Percentiles rank a stretch among this genome's conserved stretches.
Conservation (phyloP, 371 early-diverging fungal genomes). For the Apophysomyces trapeziformis region DNA sequence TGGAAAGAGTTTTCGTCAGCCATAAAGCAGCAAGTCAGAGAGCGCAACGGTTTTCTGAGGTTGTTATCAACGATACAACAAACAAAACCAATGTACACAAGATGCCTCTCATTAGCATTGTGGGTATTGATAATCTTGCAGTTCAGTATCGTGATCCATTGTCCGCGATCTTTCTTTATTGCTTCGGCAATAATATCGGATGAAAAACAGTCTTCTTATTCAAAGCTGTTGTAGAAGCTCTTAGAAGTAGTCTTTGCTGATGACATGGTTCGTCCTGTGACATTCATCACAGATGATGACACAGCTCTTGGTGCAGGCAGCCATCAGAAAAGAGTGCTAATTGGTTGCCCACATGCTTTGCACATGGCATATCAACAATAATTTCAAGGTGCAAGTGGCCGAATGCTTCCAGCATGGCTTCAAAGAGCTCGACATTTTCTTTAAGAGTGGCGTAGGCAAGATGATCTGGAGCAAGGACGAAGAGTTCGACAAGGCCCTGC, state of each 20-base stretch:
- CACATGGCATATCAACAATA: no score
- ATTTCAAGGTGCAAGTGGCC: no score
- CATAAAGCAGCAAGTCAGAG: constrained; percentile 1
- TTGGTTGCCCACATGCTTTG: no score
- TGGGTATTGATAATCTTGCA: constrained; percentile 8
- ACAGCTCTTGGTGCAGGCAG: no score
- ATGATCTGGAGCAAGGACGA: no score
- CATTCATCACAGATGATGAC: neutral
- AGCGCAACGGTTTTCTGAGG: constrained; percentile 5
- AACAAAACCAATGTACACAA: constrained; percentile 13
- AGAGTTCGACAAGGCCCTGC: no score
- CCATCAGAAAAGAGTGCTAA: no score
- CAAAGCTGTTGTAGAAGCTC: constrained; percentile 1
- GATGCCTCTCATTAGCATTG: constrained; percentile 8
- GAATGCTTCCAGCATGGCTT: no score
- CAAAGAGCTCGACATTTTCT: no score
- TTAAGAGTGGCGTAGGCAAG: no score
- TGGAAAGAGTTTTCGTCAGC: neutral
- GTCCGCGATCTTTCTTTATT: constrained; percentile 10
- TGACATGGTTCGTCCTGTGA: no score
- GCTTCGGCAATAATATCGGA: constrained; percentile 12
- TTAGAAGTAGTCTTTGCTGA: constrained; percentile 2
- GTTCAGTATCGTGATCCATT: neutral
- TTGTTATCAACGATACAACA: constrained; percentile 11
- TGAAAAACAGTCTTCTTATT: constrained; percentile 6